Evolutionary conservation across 73 alveolate species (phyloP).

Genomic region (Tetrahymena elliotti): DNA sequence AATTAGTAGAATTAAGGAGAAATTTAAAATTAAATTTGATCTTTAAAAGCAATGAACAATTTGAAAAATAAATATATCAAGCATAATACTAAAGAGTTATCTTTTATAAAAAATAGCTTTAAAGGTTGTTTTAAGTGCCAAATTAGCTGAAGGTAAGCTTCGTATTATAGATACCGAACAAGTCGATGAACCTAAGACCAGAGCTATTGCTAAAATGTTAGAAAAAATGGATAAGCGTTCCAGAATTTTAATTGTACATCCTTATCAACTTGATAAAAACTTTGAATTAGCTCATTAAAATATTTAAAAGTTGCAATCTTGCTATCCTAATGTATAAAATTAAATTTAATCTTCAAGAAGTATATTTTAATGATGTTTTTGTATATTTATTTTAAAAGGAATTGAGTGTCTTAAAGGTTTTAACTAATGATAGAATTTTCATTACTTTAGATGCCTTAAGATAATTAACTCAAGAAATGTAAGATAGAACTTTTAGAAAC

Average conservation of each 20-base stretch:
- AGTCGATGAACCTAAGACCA: conserved; percentile 43
- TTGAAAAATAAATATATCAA: background rate
- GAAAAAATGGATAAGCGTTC: conserved; percentile 18
- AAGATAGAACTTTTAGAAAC: background rate
- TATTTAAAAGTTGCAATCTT: conserved; percentile 2
- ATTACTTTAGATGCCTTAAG: conserved; percentile 39
- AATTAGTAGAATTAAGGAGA: background rate
- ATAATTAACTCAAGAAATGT: conserved; percentile 2
- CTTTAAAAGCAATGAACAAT: background rate
- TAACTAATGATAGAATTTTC: conserved; percentile 40
- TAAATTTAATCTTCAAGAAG: background rate
- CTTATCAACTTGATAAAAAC: conserved; percentile 24
- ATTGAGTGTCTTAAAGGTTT: conserved; percentile 18
- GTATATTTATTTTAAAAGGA: background rate
- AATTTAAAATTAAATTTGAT: background rate
- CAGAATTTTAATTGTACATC: conserved; percentile 33
- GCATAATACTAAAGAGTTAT: background rate
- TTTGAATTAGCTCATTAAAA: conserved; percentile 32
- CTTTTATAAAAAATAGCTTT: conserved; percentile 4
- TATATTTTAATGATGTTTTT: background rate
- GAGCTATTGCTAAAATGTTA: conserved; percentile 23
- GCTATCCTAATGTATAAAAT: background rate
- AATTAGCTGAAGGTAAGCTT: conserved; percentile 40
- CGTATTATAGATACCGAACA: conserved; percentile 39
- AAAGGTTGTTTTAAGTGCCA: conserved; percentile 43